Base-by-base conservation (phyloP, 2,329 filamentous ascomycete species). In the Metarhizium brunneum region DNA sequence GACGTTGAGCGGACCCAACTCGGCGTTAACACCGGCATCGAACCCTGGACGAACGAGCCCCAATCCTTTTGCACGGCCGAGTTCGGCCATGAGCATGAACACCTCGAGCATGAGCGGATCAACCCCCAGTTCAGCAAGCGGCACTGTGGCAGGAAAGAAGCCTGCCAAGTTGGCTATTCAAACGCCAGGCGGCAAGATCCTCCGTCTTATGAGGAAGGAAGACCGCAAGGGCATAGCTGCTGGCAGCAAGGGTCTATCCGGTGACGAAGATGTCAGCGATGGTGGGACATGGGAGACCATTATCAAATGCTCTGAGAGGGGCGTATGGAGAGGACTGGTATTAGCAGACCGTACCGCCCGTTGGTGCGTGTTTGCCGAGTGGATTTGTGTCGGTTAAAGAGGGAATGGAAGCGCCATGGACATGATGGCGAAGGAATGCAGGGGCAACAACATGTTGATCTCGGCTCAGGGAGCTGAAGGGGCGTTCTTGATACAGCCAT, bases 141-240 rank as follows among this genome's bases (percentile, higher is more conserved):
- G 76, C 16, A 77, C 75, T 5, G 77, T 79, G 56, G 75, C 79
- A 43, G 79, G 79, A 30, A 83, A 84, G 67, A 99, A 99, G 70
- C 92, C 94, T 2, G 94, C 94, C 5, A 99, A 99, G 71, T 73
- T 99, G 54, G 94, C 94, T 0, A 92, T 99, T 55, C 94, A 99
- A 72, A 90, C 88, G 6, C 94, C 94, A 0, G 88, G 87, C 35
- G 94, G 95, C 58, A 97, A 97, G 75, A 97, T 99, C 62, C 81
- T 97, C 57, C 80, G 94, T 54, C 77, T 95, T 66, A 90, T 90
- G 77, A 79, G 88, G 63, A 92, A 92, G 75, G 88, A 85, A 63
- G 87, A 90, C 60, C 78, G 80, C 64, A 80, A 78, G 66, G 77
- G 75, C 55, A 74, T 76, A 58, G 78, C 74, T 50, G 74, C 75